Evolutionary conservation across 805 yeast species (phyloP), one percentile per base, ranked within the genome.

Genomic region (Tetrapisispora arboricola): DNA sequence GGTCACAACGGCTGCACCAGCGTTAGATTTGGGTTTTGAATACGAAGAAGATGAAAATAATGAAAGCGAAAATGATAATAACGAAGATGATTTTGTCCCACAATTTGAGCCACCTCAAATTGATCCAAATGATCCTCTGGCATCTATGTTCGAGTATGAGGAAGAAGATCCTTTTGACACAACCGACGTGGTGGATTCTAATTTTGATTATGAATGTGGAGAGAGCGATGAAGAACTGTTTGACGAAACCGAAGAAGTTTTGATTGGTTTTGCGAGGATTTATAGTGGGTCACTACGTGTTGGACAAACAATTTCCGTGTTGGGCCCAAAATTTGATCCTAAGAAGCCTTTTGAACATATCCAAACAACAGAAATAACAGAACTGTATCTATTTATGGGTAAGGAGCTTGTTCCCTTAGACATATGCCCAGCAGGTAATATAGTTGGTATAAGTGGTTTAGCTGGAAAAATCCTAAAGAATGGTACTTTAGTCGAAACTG

Each of bases 381-480:
- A 80, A 32, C 63, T 92, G 30, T 88, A 76, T 53, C 64, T 92
- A 41, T 68, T 92, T 41, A 92, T 92, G 97, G 99, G 98, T 16
- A 70, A 90, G 48, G 96, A 92, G 44, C 65, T 90, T 27, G 76
- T 87, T 2, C 71, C 88, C 3, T 67, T 92, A 47, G 73, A 80
- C 32, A 71, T 71, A 15, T 95, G 90, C 5, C 95, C 95, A 2
- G 90, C 96, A 1, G 99, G 99, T 25, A 86, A 84, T 50, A 86
- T 92, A 45, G 94, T 85, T 6, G 99, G 96, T 38, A 80, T 92
- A 38, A 90, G 87, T 28, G 97, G 98, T 0, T 68, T 92, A 17
- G 95, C 82, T 2, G 84, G 84, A 7, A 77, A 76, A 40, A 72
- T 92, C 25, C 61, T 90, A 49, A 92, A 92, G 57, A 84, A 80